phyloP scores from a whole-genome alignment of 305 asterid species.

The Plantago rigida region DNA sequence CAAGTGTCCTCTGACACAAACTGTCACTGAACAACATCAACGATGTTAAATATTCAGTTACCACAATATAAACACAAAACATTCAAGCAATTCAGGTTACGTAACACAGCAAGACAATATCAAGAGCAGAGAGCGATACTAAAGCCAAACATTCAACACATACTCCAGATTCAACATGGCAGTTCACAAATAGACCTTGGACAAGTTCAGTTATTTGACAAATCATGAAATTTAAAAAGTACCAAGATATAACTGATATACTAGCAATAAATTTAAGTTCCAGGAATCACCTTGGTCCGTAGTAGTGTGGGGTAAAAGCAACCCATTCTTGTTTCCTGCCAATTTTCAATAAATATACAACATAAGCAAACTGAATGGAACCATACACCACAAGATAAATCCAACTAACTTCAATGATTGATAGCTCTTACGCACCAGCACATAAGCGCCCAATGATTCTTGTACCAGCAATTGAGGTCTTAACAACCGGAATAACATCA shows the following conservation, averaged over 20 bases:
- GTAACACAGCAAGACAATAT: no score
- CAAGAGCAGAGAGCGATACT: no score
- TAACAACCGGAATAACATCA: constrained; percentile 72
- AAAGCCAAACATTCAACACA: background rate
- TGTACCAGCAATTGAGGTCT: constrained; percentile 69
- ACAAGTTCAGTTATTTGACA: background rate
- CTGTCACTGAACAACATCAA: no score
- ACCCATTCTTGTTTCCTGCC: constrained; percentile 86
- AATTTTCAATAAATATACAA: constrained; percentile 11
- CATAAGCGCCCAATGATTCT: constrained; percentile 82
- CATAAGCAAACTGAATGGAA: constrained; percentile 9
- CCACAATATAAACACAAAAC: no score
- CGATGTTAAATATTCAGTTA: no score
- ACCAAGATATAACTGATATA: background rate
- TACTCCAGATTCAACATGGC: background rate
- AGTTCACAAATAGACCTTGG: background rate
- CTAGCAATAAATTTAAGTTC: constrained; percentile 1
- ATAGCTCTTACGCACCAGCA: constrained; percentile 45
- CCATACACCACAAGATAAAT: background rate
- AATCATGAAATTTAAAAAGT: background rate
- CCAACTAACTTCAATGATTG: background rate
- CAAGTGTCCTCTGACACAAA: no score
- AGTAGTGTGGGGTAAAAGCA: constrained; percentile 83
- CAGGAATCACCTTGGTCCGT: constrained; percentile 73
- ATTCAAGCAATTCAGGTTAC: no score